phyloP scores from a whole-genome alignment of 768 basidiomycete species.

The Tephrocybe sp. region DNA sequence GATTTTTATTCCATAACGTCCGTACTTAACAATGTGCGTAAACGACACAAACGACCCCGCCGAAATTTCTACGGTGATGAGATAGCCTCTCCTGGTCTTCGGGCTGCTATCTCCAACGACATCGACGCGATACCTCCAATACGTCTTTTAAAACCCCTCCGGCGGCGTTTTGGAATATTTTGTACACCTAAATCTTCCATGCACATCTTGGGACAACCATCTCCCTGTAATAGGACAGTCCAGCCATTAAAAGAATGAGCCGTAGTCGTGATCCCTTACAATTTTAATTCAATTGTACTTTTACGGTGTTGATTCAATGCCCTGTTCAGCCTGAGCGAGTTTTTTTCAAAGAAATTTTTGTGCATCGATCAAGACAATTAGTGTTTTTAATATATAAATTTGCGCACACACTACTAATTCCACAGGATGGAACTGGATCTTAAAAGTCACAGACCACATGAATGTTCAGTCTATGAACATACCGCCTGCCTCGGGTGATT shows the following conservation, averaged over 20 bases:
- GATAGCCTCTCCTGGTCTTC: constrained; percentile 16
- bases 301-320: no score
- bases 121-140: constrained; percentile 24
- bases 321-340: no score
- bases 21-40: background rate
- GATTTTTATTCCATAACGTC: constrained; percentile 27
- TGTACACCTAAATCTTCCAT: constrained; percentile 37
- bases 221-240: constrained; percentile 9
- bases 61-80: constrained; percentile 17
- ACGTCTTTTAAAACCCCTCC: constrained; percentile 26
- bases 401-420: background rate
- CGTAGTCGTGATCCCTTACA: no score
- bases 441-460: no score
- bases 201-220: constrained; percentile 17
- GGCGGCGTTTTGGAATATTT: constrained; percentile 39
- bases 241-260: constrained; percentile 15
- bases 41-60: constrained; percentile 2
- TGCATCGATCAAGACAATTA: no score
- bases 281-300: no score
- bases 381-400: no score
- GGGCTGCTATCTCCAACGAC: constrained; percentile 24
- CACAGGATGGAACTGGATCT: background rate
- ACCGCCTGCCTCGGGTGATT: constrained; percentile 27
- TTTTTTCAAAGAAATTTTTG: no score
- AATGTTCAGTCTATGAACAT: constrained; percentile 31